Evolutionary conservation across 2,329 filamentous ascomycete species (phyloP), one percentile per base, ranked within the genome.

Genomic region (Ciborinia camelliae): DNA sequence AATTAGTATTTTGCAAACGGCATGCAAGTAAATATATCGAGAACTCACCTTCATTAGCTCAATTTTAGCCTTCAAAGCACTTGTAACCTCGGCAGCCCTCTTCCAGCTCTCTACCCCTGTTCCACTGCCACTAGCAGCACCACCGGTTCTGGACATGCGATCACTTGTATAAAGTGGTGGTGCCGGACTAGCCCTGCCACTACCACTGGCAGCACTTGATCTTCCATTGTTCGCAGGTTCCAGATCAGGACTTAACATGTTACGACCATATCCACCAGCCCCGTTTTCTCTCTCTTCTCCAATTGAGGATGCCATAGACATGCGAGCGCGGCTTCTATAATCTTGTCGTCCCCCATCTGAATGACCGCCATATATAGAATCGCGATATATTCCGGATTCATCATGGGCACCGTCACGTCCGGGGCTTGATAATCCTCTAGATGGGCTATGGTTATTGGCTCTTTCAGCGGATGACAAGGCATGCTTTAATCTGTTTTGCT

Each of bases 71-170:
- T 98, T 99, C 73, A 99, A 78, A 76, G 97, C 95, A 77, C 93
- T 97, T 63, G 95, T 99, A 65, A 99, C 95, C 80, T 99, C 95
- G 2, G 95, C 95, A 23, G 95, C 95, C 71, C 95, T 84, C 80
- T 93, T 96, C 95, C 95, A 99, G 76, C 93, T 98, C 79, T 99
- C 95, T 23, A 88, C 87, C 0, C 87, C 87, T 54, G 87, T 84
- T 20, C 78, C 76, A 53, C 71, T 77, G 71, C 69, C 75, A 66
- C 67, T 74, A 60, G 65, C 69, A 69, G 74, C 62, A 74, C 74
- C 63, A 32, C 59, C 65, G 37, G 41, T 66, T 30, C 57, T 65
- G 61, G 62, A 66, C 23, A 66, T 23, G 73, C 76, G 68, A 15
- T 62, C 60, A 45, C 66, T 71, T 54, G 68, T 67, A 48, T 67